Conservation (phyloP, 1,139 yeast species). For the Geotrichum aggregatum region DNA sequence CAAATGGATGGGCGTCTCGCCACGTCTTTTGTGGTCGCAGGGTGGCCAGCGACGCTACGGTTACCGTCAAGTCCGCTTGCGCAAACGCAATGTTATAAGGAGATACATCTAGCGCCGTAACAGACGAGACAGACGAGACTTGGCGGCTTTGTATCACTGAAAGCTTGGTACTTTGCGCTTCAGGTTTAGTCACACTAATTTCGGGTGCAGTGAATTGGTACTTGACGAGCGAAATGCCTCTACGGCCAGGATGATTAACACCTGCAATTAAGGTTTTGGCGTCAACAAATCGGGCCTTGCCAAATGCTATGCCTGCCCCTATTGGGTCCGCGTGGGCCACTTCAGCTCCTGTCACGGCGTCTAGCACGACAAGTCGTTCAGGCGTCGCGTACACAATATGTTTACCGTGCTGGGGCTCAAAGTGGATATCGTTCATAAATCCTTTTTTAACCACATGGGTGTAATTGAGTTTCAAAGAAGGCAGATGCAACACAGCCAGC, state of each 20-base stretch:
- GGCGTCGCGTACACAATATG: constrained; percentile 28
- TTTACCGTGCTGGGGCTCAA: constrained; percentile 27
- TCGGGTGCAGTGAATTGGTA: constrained; percentile 26
- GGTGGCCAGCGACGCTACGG: constrained; percentile 50
- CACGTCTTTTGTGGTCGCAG: constrained; percentile 50
- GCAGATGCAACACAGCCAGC: neutral
- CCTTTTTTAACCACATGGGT: constrained; percentile 15
- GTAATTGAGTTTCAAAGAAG: constrained; percentile 5
- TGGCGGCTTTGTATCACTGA: constrained; percentile 41
- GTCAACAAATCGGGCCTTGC: constrained; percentile 58
- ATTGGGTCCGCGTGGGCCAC: constrained; percentile 18
- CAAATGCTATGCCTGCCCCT: constrained; percentile 37
- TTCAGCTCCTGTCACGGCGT: constrained; percentile 28
- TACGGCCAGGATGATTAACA: constrained; percentile 41
- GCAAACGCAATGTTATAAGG: constrained; percentile 55
- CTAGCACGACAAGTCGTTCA: constrained; percentile 25
- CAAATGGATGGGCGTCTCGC: constrained; percentile 68
- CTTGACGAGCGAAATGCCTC: constrained; percentile 44
- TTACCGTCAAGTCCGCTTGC: constrained; percentile 69
- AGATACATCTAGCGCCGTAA: constrained; percentile 59
- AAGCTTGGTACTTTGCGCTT: constrained; percentile 39
- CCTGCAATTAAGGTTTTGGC: constrained; percentile 53
- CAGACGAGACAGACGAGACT: constrained; percentile 37
- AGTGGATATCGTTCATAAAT: constrained; percentile 27
- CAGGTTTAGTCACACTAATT: constrained; percentile 39